Percentiles rank a stretch among this genome's conserved stretches.
These are phyloP conservation scores for Fusarium sp. DNA, from an alignment of 2,329 filamentous ascomycete species.

Conservation along the genomic window DNA sequence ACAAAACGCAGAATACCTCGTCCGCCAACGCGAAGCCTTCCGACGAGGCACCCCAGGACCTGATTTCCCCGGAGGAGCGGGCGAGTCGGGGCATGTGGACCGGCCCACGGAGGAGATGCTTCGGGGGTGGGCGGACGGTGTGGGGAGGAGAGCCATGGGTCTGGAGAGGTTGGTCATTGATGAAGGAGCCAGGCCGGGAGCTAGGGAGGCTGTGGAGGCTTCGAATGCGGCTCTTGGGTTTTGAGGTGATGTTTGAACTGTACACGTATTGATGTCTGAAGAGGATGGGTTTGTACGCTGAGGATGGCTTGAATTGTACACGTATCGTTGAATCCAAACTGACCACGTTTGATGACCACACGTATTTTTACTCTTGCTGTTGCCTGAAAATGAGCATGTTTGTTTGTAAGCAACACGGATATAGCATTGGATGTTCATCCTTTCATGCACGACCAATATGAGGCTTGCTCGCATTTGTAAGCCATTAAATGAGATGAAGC, in stretches of 20 bases:
- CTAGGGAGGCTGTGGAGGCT: slow-evolving; percentile 50
- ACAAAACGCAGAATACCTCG: slow-evolving; percentile 77
- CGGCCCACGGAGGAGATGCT: slow-evolving; percentile 57
- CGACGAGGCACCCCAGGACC: slow-evolving; percentile 73
- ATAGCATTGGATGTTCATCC: not conserved
- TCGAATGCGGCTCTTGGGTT: slow-evolving; percentile 62
- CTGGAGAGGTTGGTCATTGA: slow-evolving; percentile 42
- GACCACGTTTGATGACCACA: not conserved
- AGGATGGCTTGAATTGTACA: not conserved
- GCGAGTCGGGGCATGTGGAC: slow-evolving; percentile 68
- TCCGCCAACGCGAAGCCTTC: slow-evolving; percentile 78
- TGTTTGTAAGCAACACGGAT: slow-evolving; percentile 5
- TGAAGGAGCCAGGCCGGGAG: slow-evolving; percentile 47
- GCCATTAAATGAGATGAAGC: not conserved
- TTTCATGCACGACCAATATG: not conserved
- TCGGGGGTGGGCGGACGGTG: slow-evolving; percentile 44
- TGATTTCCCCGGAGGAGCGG: slow-evolving; percentile 78
- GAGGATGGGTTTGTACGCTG: not conserved
- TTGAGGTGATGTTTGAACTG: slow-evolving; percentile 20
- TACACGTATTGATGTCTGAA: not conserved
- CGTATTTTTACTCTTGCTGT: not conserved
- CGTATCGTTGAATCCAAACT: not conserved
- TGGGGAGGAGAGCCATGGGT: slow-evolving; percentile 59
- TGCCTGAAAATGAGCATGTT: not conserved
- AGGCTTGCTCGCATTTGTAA: not conserved